Conservation (phyloP, 139 green algal genomes). For the Edaphochlamys debaryana region DNA sequence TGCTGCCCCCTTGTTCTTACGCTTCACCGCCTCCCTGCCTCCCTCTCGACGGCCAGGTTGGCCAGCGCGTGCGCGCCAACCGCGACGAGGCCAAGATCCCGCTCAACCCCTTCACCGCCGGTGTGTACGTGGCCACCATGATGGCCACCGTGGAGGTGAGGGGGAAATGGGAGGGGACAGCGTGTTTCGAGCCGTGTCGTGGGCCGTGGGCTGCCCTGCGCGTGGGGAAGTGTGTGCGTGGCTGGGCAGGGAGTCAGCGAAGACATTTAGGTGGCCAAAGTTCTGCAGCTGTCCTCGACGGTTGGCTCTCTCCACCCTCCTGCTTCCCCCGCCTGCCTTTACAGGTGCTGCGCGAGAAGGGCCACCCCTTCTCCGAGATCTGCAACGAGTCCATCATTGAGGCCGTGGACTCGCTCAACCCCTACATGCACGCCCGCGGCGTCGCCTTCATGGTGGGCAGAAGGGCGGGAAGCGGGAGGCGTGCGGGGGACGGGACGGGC, state of each 20-base stretch:
- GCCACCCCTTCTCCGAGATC: slow-evolving; percentile 98
- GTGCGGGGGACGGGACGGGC: too few species aligned
- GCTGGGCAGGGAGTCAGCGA: background rate
- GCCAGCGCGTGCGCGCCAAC: slow-evolving; percentile 86
- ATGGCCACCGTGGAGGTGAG: slow-evolving; percentile 93
- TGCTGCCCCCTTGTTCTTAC: too few species aligned
- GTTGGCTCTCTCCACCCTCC: background rate
- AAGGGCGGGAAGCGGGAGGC: too few species aligned
- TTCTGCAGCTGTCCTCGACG: too few species aligned
- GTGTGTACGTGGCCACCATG: slow-evolving; percentile 98
- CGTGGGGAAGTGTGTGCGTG: background rate
- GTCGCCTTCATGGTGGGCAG: slow-evolving; percentile 98
- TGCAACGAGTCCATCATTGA: slow-evolving; percentile 99
- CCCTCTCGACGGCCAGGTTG: slow-evolving; percentile 69
- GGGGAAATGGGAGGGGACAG: background rate
- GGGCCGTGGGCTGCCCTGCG: too few species aligned
- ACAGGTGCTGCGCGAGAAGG: slow-evolving; percentile 86
- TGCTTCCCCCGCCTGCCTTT: background rate
- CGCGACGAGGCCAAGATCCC: slow-evolving; percentile 91
- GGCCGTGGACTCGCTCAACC: slow-evolving; percentile 98
- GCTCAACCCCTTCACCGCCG: slow-evolving; percentile 98
- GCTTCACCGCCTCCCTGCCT: too few species aligned
- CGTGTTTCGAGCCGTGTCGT: too few species aligned
- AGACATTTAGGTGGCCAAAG: too few species aligned
- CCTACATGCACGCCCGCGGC: slow-evolving; percentile 99